Evolutionary conservation across 306 rosid species (phyloP), one percentile per base, ranked within the genome.

Genomic region (Lathyrus tuberosus): DNA sequence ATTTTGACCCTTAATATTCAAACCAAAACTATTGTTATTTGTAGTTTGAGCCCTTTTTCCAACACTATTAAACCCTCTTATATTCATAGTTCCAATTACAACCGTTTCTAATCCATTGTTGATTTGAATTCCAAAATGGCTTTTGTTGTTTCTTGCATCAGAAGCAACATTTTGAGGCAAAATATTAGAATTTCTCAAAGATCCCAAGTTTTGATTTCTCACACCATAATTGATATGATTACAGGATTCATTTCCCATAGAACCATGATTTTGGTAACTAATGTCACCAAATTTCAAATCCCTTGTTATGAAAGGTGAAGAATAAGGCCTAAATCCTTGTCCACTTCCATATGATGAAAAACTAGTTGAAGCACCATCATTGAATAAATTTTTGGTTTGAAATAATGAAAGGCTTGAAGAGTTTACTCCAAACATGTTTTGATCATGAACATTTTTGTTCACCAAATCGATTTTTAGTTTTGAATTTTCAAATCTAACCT

Each of bases 111-210:
- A 17, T 48, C 52, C 65, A 70, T 6, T 63, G 65, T 22, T 82
- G 24, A 40, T 1, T 41, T 81, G 74, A 59, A 72, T 54, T 37
- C 79, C 72, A 15, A 24, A 47, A 61, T 38, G 22, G 31, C 38
- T 48, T 35, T 35, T 35, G 62, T 22, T 13, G 10, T 14, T 56
- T 13, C 10, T 67, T 30, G 51, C 31, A 33, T 16, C 20, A 35
- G 10, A 14, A 51, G 24, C 31, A 46, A 54, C 40, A 51, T 17
- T 60, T 16, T 30, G 5, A 5, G 70, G 14, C 12, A 61, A n/a
- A 51, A 26, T 31, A 8, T 10, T 4, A 46, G 62, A 35, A 51
- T 16, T 52, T 10, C 44, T 49, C 26, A 14, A 46, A 69, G 69
- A 31, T 26, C 24, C 63, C 67, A 24, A 10, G 28, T 58, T 54